A percentile compares a stretch with the other conserved stretches of the same genome.
These are phyloP conservation scores for Aquanectria penicillioides DNA, from an alignment of 2,329 filamentous ascomycete species.

Conservation along the genomic window DNA sequence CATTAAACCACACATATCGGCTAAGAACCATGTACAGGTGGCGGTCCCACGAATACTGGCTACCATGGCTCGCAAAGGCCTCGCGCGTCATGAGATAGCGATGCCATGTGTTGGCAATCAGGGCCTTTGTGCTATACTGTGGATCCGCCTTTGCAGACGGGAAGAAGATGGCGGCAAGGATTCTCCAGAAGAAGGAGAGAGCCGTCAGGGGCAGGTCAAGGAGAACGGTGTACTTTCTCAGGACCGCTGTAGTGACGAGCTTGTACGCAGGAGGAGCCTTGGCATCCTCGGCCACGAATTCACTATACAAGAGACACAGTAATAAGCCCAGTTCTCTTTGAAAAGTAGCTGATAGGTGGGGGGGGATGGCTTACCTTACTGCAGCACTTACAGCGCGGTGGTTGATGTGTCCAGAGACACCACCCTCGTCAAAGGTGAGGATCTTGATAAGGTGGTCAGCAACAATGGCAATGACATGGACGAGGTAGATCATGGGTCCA, in stretches of 20 bases:
- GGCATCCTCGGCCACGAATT: not conserved
- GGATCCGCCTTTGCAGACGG: not conserved
- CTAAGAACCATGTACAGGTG: not conserved
- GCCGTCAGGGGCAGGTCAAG: not conserved
- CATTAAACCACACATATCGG: slow-evolving; percentile 4
- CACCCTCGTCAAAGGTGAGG: not conserved
- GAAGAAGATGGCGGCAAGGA: not conserved
- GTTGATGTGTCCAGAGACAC: not conserved
- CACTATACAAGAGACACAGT: no score
- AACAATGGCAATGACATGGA: no score
- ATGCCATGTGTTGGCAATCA: not conserved
- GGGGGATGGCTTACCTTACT: not conserved
- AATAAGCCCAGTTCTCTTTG: no score
- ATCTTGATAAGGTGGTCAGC: not conserved
- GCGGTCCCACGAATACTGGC: not conserved
- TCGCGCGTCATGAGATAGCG: not conserved
- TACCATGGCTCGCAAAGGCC: not conserved
- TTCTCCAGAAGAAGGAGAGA: not conserved
- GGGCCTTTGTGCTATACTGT: not conserved
- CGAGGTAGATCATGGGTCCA: no score
- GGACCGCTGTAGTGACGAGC: not conserved
- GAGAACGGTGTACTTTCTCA: not conserved
- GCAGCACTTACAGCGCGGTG: not conserved
- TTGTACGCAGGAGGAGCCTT: not conserved
- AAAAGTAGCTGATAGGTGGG: no score